These are phyloP conservation scores for Monosporozyma aerobia DNA, from an alignment of 805 yeast species.

Conservation along the genomic window DNA sequence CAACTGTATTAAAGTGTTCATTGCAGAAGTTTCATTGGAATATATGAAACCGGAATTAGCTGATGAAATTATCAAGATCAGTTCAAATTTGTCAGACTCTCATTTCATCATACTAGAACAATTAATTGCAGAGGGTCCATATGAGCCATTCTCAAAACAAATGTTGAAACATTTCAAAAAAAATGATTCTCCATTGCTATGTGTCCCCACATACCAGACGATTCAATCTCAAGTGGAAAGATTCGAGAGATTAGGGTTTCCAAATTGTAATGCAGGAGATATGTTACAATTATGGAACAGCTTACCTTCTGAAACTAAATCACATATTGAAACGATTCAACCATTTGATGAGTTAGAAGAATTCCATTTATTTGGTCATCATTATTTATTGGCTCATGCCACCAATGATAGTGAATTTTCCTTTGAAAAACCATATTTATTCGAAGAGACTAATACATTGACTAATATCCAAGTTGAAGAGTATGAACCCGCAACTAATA, in stretches of 20 bases:
- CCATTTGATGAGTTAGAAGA: slow-evolving; percentile 82
- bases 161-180: slow-evolving; percentile 66
- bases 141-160: slow-evolving; percentile 61
- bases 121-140: slow-evolving; percentile 50
- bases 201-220: slow-evolving; percentile 50
- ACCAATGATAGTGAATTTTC: slow-evolving; percentile 30
- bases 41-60: slow-evolving; percentile 66
- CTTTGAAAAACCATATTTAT: slow-evolving; percentile 6
- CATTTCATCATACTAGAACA: slow-evolving; percentile 67
- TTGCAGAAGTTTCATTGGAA: slow-evolving; percentile 78
- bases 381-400: slow-evolving; percentile 62
- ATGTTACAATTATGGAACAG: slow-evolving; percentile 53
- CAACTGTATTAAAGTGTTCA: slow-evolving; percentile 43
- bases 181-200: slow-evolving; percentile 57
- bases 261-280: slow-evolving; percentile 41
- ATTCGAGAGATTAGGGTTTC: slow-evolving; percentile 40
- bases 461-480: background rate
- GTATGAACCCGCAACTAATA: background rate
- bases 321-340: slow-evolving; percentile 42
- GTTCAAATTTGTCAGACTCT: slow-evolving; percentile 36
- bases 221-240: slow-evolving; percentile 41
- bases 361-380: slow-evolving; percentile 65
- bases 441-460: background rate
- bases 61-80: slow-evolving; percentile 46
- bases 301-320: slow-evolving; percentile 33